These are phyloP conservation scores for Trichoderma afroharzianum DNA, from an alignment of 2,329 filamentous ascomycete species.

Conservation along the genomic window DNA sequence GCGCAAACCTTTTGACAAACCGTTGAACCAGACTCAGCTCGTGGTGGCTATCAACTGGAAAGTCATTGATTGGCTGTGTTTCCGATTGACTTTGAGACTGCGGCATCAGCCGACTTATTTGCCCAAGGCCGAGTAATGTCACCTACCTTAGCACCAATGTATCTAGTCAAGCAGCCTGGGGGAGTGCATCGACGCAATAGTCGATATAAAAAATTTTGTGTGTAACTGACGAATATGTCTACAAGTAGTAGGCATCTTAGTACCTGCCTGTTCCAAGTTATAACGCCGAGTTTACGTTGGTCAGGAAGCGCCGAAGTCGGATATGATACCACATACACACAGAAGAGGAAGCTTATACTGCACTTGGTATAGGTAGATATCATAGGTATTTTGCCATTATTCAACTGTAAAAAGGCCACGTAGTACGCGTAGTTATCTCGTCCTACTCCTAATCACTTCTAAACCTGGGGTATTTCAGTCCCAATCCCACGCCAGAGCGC, in stretches of 20 bases:
- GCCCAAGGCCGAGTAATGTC: background rate
- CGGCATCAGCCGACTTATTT: background rate
- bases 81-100: background rate
- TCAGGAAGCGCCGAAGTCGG: background rate
- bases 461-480: constrained; percentile 7
- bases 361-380: background rate
- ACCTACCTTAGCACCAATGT: background rate
- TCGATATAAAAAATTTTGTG: background rate
- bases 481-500: constrained; percentile 9
- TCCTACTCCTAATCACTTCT: background rate
- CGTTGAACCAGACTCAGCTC: background rate
- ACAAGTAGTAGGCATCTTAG: background rate
- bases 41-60: background rate
- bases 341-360: background rate
- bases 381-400: background rate
- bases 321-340: background rate
- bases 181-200: background rate
- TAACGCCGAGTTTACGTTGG: background rate
- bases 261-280: background rate
- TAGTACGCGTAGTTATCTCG: background rate
- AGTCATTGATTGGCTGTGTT: background rate
- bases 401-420: background rate
- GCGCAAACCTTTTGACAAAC: background rate
- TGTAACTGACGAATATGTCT: background rate
- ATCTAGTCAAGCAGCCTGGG: background rate